phyloP scores from a whole-genome alignment of 768 basidiomycete species.

The Suillus brevipes region DNA sequence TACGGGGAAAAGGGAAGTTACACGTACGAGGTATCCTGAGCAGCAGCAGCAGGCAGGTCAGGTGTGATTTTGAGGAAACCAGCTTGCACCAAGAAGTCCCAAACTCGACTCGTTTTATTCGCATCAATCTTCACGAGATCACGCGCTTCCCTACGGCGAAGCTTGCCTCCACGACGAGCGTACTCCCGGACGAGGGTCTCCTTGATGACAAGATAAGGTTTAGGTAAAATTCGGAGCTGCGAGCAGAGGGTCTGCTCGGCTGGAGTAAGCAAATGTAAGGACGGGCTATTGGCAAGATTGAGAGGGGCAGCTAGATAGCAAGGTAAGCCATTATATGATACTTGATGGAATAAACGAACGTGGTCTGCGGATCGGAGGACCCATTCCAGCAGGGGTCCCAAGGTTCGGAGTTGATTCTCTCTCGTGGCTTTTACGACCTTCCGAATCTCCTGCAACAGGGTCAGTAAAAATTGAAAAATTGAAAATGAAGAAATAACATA shows the following conservation, averaged over 20 bases:
- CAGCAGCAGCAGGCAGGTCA: slow-evolving; percentile 41
- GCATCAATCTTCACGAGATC: slow-evolving; percentile 92
- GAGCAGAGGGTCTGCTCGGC: slow-evolving; percentile 90
- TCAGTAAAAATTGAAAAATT: background rate
- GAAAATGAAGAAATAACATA: slow-evolving; percentile 42
- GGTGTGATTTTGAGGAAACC: slow-evolving; percentile 76
- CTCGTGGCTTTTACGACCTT: slow-evolving; percentile 59
- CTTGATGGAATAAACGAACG: slow-evolving; percentile 31
- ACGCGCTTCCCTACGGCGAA: slow-evolving; percentile 84
- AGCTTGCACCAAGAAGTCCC: slow-evolving; percentile 89
- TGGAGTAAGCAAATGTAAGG: slow-evolving; percentile 84
- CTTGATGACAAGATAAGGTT: slow-evolving; percentile 94
- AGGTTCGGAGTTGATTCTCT: slow-evolving; percentile 59
- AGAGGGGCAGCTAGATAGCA: slow-evolving; percentile 55
- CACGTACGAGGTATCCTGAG: slow-evolving; percentile 41
- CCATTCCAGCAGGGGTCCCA: slow-evolving; percentile 35
- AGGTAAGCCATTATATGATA: slow-evolving; percentile 2
- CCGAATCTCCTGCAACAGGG: slow-evolving; percentile 44
- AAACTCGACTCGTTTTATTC: slow-evolving; percentile 88
- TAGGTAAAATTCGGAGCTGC: slow-evolving; percentile 85
- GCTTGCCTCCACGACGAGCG: slow-evolving; percentile 82
- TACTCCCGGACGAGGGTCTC: slow-evolving; percentile 94
- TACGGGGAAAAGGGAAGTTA: background rate
- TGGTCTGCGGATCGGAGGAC: slow-evolving; percentile 42
- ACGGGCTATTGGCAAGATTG: slow-evolving; percentile 88